Base-by-base conservation (phyloP, 1,139 yeast species). In the Nakaseomyces uthaithaninus region DNA sequence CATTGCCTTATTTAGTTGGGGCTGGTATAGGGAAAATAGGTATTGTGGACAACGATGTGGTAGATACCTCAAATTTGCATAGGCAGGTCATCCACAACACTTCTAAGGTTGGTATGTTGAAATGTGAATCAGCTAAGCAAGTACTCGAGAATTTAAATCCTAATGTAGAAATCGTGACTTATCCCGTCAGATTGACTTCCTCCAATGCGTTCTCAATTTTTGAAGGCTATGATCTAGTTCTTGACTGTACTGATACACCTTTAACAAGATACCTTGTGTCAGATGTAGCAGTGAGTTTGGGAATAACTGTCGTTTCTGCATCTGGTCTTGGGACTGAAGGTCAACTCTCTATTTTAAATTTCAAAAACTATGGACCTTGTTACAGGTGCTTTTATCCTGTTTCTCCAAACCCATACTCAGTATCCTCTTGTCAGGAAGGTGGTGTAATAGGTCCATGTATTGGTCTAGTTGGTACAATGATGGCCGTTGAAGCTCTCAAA, bases 401-500 rank as follows among this genome's bases (percentile, higher is more conserved):
- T 10, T 95, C 98, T 0, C 96, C 99, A 0, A 79, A 93, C 0
- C 83, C 95, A 1, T 78, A 75, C 41, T 70, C 85, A 1, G 87
- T 89, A 0, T 74, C 89, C 0, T 74, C 94, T 0, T 93, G 99
- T 54, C 76, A 86, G 8, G 97, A 87, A 60, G 95, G 95, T 3
- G 99, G 99, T 3, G 94, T 93, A 1, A 62, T 93, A 17, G 98
- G 98, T 0, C 95, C 98, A 0, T 93, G 91, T 5, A 94, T 93
- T 37, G 99, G 98, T 0, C 55, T 87, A 1, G 76, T 91, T 57
- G 99, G 99, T 3, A 69, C 79, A 0, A 70, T 84, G 67, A 93
- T 93, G 82, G 94, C 95, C 0, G 65, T 83, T 24, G 98, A 93
- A 54, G 71, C 95, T 0, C 71, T 93, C 36, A 89, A 91, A 55